These are phyloP conservation scores for Gossypium mustelinum DNA, from an alignment of 345 rosid genomes.

Conservation along the genomic window DNA sequence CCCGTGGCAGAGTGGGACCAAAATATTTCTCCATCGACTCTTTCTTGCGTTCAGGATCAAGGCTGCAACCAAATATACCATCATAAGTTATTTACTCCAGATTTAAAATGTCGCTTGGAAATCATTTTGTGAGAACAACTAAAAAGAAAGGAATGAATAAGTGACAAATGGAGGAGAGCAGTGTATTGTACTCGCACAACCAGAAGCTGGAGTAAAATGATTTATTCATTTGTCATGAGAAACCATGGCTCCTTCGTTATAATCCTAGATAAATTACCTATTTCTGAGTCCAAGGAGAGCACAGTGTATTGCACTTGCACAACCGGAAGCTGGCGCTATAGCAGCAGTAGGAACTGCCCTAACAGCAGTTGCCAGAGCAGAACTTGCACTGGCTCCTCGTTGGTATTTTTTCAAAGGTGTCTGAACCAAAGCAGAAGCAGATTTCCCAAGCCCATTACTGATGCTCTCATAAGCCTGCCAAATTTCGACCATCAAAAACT, in stretches of 20 bases:
- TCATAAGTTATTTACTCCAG: conserved; percentile 14
- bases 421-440: conserved; percentile 84
- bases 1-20: conserved; percentile 52
- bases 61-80: conserved; percentile 50
- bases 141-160: not conserved
- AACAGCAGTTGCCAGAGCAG: conserved; percentile 76
- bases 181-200: too few relatives aligned
- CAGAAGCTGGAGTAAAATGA: not conserved
- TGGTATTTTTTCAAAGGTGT: conserved; percentile 73
- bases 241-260: not conserved
- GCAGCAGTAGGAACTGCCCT: conserved; percentile 91
- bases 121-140: not conserved
- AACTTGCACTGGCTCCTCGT: conserved; percentile 79
- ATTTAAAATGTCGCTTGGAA: not conserved
- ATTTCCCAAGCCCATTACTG: conserved; percentile 83
- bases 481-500: conserved; percentile 22
- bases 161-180: too few relatives aligned
- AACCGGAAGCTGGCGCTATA: conserved; percentile 83
- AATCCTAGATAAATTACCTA: conserved; percentile 41
- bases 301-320: conserved; percentile 74
- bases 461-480: conserved; percentile 77
- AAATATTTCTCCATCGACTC: conserved; percentile 97
- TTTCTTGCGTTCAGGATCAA: conserved; percentile 90
- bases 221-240: not conserved
- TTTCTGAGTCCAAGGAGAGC: conserved; percentile 88